Percentiles rank a stretch among this genome's conserved stretches.
These are phyloP conservation scores for Penicillium samsonianum DNA, from an alignment of 495 filamentous ascomycete genomes.

Conservation along the genomic window DNA sequence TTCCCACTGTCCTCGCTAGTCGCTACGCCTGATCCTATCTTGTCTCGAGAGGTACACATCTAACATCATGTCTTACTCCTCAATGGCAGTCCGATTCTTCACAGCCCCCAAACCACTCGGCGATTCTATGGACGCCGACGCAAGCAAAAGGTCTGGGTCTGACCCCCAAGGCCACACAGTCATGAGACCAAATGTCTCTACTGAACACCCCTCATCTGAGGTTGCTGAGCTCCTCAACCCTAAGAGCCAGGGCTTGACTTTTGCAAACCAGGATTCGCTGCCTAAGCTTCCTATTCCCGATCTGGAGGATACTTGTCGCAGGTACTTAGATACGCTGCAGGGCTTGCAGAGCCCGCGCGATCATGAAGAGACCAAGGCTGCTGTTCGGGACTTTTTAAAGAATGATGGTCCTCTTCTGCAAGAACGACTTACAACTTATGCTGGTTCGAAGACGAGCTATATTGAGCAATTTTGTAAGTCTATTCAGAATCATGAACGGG, in stretches of 20 bases:
- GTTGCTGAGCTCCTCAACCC: constrained; percentile 20
- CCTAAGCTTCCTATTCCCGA: constrained; percentile 94
- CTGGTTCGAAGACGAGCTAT: constrained; percentile 89
- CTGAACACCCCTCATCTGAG: constrained; percentile 15
- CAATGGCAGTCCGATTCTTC: constrained; percentile 53
- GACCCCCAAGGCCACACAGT: constrained; percentile 40
- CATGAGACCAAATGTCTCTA: constrained; percentile 26
- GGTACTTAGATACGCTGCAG: constrained; percentile 76
- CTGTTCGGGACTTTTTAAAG: constrained; percentile 83
- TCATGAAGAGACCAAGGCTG: constrained; percentile 76
- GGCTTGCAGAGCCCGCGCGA: constrained; percentile 81
- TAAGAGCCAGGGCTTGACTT: constrained; percentile 63
- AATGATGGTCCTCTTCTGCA: constrained; percentile 83
- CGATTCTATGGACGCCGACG: constrained; percentile 34
- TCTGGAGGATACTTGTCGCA: constrained; percentile 76
- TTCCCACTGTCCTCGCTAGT: constrained; percentile 72
- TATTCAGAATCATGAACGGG: background rate
- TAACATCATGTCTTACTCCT: constrained; percentile 54
- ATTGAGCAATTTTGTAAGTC: constrained; percentile 98
- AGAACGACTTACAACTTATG: constrained; percentile 88
- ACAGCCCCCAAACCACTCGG: constrained; percentile 68
- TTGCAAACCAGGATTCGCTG: constrained; percentile 82
- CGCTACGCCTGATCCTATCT: constrained; percentile 61
- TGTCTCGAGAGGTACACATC: constrained; percentile 17
- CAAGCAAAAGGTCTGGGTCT: constrained; percentile 29